Evolutionary conservation across 345 rosid species (phyloP).

Genomic region (Gossypium thurberi): DNA sequence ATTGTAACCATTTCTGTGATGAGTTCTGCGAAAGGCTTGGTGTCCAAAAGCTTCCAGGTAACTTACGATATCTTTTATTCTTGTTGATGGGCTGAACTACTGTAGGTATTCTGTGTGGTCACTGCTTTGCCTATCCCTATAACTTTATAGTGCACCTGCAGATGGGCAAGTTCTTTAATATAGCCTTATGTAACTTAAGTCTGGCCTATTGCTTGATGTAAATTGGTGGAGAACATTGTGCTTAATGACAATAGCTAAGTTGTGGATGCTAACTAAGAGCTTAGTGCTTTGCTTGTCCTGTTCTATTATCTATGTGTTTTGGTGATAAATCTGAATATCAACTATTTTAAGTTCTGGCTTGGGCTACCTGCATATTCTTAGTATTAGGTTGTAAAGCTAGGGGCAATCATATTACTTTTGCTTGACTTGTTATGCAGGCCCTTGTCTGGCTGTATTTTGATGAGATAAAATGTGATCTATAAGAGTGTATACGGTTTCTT

Average conservation of each 20-base stretch:
- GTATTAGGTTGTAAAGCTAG: neutral
- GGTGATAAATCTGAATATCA: neutral
- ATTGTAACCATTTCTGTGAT: slow-evolving; percentile 96
- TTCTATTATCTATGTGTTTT: neutral
- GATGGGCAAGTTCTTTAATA: neutral
- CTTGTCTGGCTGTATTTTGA: neutral
- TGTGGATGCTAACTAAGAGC: neutral
- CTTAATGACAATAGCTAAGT: neutral
- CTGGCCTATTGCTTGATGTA: neutral
- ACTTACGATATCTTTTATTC: neutral
- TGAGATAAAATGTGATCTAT: neutral
- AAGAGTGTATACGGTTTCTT: neutral
- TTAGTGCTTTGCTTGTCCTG: neutral
- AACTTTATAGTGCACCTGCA: neutral
- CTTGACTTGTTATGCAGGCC: neutral
- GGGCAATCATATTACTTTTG: neutral
- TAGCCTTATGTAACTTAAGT: neutral
- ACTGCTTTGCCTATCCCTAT: neutral
- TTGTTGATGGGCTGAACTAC: neutral
- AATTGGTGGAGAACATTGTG: neutral
- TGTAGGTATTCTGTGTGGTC: neutral
- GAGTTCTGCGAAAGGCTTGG: slow-evolving; percentile 79
- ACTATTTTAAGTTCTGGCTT: neutral
- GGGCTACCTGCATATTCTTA: neutral
- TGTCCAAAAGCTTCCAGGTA: slow-evolving; percentile 91